A percentile compares a stretch with the other conserved stretches of the same genome.
Conservation (phyloP, 768 basidiomycete genomes). For the Naganishia onofrii region DNA sequence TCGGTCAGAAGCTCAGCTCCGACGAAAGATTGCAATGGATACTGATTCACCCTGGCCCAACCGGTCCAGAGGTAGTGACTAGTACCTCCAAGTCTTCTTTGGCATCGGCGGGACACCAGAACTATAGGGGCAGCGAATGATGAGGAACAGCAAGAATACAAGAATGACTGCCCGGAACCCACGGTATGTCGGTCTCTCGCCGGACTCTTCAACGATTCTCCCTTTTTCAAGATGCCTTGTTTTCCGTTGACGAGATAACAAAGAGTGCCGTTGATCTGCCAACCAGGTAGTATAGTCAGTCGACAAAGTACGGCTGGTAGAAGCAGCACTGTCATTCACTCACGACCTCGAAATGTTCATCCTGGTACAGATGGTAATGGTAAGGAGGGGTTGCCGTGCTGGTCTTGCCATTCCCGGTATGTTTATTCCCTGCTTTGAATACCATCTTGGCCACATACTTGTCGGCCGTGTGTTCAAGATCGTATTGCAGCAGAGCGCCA, state of each 20-base stretch:
- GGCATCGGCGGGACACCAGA: conserved; percentile 18
- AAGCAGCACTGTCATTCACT: not conserved
- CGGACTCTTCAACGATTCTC: conserved; percentile 18
- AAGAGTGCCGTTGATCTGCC: not conserved
- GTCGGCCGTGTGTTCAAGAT: conserved; percentile 6
- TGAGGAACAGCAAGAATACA: not conserved
- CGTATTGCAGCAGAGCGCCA: conserved; percentile 20
- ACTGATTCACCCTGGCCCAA: not conserved
- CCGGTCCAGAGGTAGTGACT: not conserved
- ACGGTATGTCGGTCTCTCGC: conserved; percentile 21
- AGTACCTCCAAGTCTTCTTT: conserved; percentile 17
- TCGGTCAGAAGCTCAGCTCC: not conserved
- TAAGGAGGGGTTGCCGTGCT: conserved; percentile 25
- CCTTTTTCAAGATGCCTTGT: conserved; percentile 3
- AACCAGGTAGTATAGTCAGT: too few species aligned
- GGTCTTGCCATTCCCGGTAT: conserved; percentile 15
- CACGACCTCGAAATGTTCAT: conserved; percentile 26
- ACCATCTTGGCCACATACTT: conserved; percentile 13
- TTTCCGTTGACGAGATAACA: conserved; percentile 22
- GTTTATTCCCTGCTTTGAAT: conserved; percentile 24
- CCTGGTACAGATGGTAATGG: conserved; percentile 28
- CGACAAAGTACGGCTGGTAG: too few species aligned
- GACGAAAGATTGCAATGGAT: too few species aligned
- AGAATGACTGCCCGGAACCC: not conserved
- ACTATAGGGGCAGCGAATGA: not conserved